A percentile compares a stretch with the other conserved stretches of the same genome.
These are phyloP conservation scores for Pharnaceum exiguum DNA, from an alignment of 148 eudicot species.

Conservation along the genomic window DNA sequence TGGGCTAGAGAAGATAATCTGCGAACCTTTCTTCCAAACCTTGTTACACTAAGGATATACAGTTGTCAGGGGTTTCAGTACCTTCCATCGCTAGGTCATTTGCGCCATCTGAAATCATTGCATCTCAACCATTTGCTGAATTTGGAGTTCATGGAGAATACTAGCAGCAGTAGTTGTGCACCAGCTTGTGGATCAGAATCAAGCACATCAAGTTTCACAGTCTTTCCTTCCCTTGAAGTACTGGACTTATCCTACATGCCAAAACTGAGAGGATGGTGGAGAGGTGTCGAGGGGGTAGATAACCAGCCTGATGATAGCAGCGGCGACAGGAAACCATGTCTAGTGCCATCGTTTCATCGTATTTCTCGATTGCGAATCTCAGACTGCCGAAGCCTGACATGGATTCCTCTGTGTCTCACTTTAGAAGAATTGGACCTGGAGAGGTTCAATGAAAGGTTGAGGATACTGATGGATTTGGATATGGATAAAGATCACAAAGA, in stretches of 20 bases:
- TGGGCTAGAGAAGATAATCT: constrained; percentile 1
- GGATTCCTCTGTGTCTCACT: constrained; percentile 9
- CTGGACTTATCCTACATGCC: not conserved
- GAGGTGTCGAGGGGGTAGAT: not conserved
- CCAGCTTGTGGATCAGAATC: not conserved
- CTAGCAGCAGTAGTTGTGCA: too few relatives aligned
- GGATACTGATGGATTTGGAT: not conserved
- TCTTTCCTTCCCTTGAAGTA: constrained; percentile 9
- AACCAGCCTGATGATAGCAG: not conserved
- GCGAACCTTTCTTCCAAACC: constrained; percentile 9
- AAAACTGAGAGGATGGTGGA: constrained; percentile 16
- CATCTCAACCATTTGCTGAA: not conserved
- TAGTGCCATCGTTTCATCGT: not conserved
- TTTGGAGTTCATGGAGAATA: constrained; percentile 3
- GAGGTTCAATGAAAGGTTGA: not conserved
- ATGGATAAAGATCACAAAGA: not conserved
- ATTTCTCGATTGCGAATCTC: not conserved
- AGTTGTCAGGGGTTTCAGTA: not conserved
- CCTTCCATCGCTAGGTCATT: constrained; percentile 1
- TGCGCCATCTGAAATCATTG: not conserved
- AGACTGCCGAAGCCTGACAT: constrained; percentile 3
- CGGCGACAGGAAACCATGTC: not conserved
- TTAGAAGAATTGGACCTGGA: not conserved
- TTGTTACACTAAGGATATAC: not conserved
- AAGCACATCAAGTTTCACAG: too few relatives aligned